Conservation (phyloP, 129 eudicot species). For the Helianthus annuus region DNA sequence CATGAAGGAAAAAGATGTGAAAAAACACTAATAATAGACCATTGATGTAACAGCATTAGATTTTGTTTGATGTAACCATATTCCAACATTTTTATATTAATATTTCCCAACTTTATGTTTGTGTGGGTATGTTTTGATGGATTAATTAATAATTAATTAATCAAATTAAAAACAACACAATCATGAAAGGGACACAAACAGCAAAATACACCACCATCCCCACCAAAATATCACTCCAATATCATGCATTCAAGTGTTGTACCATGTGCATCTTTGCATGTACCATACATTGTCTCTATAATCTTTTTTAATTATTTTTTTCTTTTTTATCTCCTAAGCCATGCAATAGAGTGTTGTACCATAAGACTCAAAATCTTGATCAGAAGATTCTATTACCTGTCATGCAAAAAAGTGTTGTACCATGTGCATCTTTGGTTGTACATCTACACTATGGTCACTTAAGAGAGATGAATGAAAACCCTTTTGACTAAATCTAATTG, state of each 20-base stretch:
- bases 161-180: constrained; percentile 28
- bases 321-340: not conserved
- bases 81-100: constrained; percentile 24
- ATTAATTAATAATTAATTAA: constrained; percentile 27
- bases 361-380: not conserved
- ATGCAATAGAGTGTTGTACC: not conserved
- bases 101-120: constrained; percentile 28
- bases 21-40: constrained; percentile 15
- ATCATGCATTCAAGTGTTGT: constrained; percentile 16
- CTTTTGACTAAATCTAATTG: constrained; percentile 7
- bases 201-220: constrained; percentile 23
- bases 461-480: not conserved
- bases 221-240: not conserved
- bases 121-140: constrained; percentile 24
- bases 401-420: not conserved
- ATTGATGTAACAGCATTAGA: constrained; percentile 35
- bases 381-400: not conserved
- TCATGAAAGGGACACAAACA: constrained; percentile 34
- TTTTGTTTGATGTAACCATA: constrained; percentile 40
- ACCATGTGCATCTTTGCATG: constrained; percentile 11
- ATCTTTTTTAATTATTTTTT: not conserved
- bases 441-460: not conserved
- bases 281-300: not conserved
- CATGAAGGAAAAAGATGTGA: not conserved
- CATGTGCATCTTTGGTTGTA: constrained; percentile 19